These are phyloP conservation scores for Oldenlandia corymbosa DNA, from an alignment of 257 asterid species.

Conservation along the genomic window DNA sequence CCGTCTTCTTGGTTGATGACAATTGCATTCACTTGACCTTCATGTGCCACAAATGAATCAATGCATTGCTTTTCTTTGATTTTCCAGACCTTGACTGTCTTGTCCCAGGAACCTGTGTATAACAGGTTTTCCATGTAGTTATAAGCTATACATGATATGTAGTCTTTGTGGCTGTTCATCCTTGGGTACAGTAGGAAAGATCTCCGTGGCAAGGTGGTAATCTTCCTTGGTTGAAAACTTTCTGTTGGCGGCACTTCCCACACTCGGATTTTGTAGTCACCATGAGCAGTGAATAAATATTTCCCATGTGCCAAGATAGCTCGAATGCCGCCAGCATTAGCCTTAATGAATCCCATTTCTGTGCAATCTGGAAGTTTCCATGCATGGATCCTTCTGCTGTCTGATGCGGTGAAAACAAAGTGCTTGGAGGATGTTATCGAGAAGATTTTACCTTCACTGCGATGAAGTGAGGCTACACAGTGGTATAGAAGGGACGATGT, in stretches of 20 bases:
- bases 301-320: constrained; percentile 46
- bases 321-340: constrained; percentile 45
- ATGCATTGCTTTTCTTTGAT: constrained; percentile 37
- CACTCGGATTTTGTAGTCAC: constrained; percentile 47
- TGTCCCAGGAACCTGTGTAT: constrained; percentile 68
- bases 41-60: constrained; percentile 62
- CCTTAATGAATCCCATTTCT: constrained; percentile 46
- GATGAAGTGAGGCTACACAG: constrained; percentile 61
- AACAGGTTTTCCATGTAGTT: constrained; percentile 41
- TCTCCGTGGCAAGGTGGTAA: constrained; percentile 40
- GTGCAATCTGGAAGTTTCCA: constrained; percentile 63
- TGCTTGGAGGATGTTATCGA: constrained; percentile 42
- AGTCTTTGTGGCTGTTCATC: constrained; percentile 27
- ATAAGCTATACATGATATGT: constrained; percentile 50
- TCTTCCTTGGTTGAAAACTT: constrained; percentile 33
- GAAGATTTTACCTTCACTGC: constrained; percentile 47
- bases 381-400: constrained; percentile 53
- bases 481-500: constrained; percentile 51
- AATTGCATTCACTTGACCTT: constrained; percentile 48
- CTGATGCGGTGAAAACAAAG: constrained; percentile 54
- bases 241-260: constrained; percentile 45
- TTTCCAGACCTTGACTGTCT: constrained; percentile 60
- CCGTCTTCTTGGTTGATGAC: constrained; percentile 53
- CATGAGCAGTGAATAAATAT: constrained; percentile 49
- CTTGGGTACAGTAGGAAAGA: constrained; percentile 33